Evolutionary conservation across 2,329 filamentous ascomycete species (phyloP).

Genomic region (Aspergillus quadrilineatus): DNA sequence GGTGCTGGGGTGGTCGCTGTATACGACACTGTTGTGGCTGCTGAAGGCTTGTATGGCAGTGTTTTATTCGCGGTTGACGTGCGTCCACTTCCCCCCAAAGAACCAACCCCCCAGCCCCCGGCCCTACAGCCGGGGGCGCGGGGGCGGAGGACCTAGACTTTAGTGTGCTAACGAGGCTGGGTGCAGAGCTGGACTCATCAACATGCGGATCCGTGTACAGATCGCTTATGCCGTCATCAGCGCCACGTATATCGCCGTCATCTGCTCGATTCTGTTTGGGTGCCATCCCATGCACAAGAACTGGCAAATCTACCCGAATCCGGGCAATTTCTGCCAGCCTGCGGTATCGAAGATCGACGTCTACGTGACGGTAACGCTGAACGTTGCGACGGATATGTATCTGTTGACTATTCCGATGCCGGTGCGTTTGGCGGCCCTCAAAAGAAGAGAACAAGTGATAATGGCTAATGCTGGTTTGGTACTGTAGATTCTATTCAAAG

Average conservation of each 20-base stretch:
- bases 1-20: constrained; percentile 55
- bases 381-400: constrained; percentile 59
- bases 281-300: constrained; percentile 56
- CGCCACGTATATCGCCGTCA: constrained; percentile 50
- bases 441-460: no score
- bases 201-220: constrained; percentile 48
- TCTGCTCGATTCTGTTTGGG: constrained; percentile 52
- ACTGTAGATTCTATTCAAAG: constrained; percentile 53
- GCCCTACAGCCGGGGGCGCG: no score
- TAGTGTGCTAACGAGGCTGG: neutral
- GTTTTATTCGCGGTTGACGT: constrained; percentile 58
- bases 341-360: constrained; percentile 53
- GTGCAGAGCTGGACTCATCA: constrained; percentile 39
- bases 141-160: no score
- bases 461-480: no score
- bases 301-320: constrained; percentile 61
- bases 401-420: constrained; percentile 60
- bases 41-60: constrained; percentile 57
- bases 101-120: no score
- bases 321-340: constrained; percentile 53
- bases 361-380: constrained; percentile 54
- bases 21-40: constrained; percentile 53
- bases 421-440: constrained; percentile 32
- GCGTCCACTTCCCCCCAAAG: constrained; percentile 9
- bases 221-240: constrained; percentile 53